Evolutionary conservation across 257 asterid genomes (phyloP).

Genomic region (Primulina eburnea): DNA sequence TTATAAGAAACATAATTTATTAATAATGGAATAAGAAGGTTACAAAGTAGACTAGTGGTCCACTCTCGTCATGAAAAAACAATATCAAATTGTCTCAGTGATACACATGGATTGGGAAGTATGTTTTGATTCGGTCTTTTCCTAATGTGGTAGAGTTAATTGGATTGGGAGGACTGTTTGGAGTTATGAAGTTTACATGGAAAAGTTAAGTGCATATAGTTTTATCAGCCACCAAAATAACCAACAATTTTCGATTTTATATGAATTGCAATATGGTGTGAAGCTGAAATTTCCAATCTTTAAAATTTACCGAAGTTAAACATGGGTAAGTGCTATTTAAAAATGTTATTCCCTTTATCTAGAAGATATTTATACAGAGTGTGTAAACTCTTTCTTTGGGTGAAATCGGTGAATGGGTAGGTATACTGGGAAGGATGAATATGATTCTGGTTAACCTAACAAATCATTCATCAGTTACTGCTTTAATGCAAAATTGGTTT

Average conservation of each 20-base stretch:
- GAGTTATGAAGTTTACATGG: conserved; percentile 9
- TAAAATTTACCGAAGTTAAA: neutral
- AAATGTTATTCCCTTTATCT: neutral
- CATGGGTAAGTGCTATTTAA: neutral
- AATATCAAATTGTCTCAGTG: no score
- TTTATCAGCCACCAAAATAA: conserved; percentile 1
- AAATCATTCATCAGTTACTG: neutral
- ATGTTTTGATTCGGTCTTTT: no score
- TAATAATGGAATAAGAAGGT: no score
- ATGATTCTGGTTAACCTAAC: neutral
- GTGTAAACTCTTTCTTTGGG: conserved; percentile 11
- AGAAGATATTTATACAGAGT: conserved; percentile 7
- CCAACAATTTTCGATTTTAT: conserved; percentile 10
- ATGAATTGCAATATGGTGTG: conserved; percentile 20
- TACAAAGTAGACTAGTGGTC: no score
- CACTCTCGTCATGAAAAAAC: no score
- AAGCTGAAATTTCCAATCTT: neutral
- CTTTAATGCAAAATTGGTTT: conserved; percentile 15
- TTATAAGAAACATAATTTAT: no score
- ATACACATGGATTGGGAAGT: no score
- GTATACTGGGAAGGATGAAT: conserved; percentile 17
- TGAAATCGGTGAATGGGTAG: conserved; percentile 9
- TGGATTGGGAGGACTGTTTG: no score
- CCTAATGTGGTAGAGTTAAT: conserved; percentile 5
- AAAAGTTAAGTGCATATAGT: neutral